Base-by-base conservation (phyloP, 2,329 filamentous ascomycete genomes). In the Fusarium lateritium region DNA sequence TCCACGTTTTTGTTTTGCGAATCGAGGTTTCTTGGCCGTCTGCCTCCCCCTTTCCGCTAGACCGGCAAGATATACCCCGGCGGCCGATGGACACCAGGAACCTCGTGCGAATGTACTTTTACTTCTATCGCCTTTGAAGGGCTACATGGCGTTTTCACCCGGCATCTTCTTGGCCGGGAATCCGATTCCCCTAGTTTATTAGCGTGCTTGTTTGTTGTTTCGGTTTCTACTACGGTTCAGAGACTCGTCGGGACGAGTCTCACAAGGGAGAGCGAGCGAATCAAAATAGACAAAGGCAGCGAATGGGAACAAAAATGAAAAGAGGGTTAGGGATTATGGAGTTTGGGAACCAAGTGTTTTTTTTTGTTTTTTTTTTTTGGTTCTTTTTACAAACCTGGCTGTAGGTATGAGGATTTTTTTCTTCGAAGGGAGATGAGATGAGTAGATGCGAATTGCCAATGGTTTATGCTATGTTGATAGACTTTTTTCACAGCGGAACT, bases 221-320 rank as follows among this genome's bases (percentile, higher is more conserved):
- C 44, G 44, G 36, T 45, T 54, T 44, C 28, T 66, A 43, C 38
- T 47, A 38, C n/a, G 65, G 45, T 34, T 44, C 33, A 49, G 62
- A 63, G 44, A 46, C 52, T 44, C 66, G 63, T 58, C 63, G 55
- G 57, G 63, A 59, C 57, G 65, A 53, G 63, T 34, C 36, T 63
- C 43, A 34, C 24, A 52, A 52, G 33, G 60, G 28, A 50, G 49
- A 50, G 49, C 36, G 39, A 39, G 51, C 28, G 61, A 65, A 62
- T 50, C 36, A 70, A 69, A 64, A 69, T 69, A 70, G 67, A 69
- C 67, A 58, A 31, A 31, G 56, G 59, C 43, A 50, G 50, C 42
- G 58, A 47, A 39, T 46, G 49, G 50, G 50, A 40, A 59, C 31
- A 58, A 64, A 62, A 64, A 45, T 13, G 56, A 50, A 55, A 69